Evolutionary conservation across 768 basidiomycete genomes (phyloP), one percentile per base, ranked within the genome.

Genomic region (Pulveroboletus sp.): DNA sequence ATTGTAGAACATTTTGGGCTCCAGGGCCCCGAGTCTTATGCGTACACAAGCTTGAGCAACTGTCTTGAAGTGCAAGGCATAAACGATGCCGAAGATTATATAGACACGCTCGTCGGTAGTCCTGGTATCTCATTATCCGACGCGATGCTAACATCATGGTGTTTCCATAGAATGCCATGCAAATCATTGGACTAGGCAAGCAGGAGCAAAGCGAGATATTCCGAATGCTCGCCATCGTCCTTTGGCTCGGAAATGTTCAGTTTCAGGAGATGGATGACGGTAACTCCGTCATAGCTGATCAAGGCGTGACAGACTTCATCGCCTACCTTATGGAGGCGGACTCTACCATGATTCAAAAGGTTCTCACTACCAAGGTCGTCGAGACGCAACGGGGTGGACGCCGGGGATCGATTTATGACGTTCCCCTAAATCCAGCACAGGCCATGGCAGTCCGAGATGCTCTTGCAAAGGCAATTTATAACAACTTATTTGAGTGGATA

Each of bases 401-500:
- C 39, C 71, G 96, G 68, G 96, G 94, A 49, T 96, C 93, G 0
- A 78, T 97, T n/a, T 98, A 98, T 64, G 92, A 98, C 54, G 95
- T 98, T 1, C 96, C 94, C 11, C 70, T 92, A 30, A 99, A 98
- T 62, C 88, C 89, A 9, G 78, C 94, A 6, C 96, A 99, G 66
- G 96, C 96, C 3, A 71, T 72, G 0, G 80, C 94, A 1, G 93
- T 91, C 18, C 74, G 94, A 50, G 92, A 98, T 70, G 96, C 96
- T 1, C 73, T 99, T 35, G 75, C 95, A 5, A 95, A 98, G 67
- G 95, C 93, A 14, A 85, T 99, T 56, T 99, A 99, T 71, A 97
- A 94, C 72, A 97, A 98, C 67, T 73, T 97, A 4, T 98, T 99
- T 66, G 95, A 99, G 64, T 99, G 96, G 96, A 98, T 99, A 59